Percentiles rank a stretch among this genome's conserved stretches.
These are phyloP conservation scores for Diversispora epigaea DNA, from an alignment of 192 early-diverging fungal species.

Conservation along the genomic window DNA sequence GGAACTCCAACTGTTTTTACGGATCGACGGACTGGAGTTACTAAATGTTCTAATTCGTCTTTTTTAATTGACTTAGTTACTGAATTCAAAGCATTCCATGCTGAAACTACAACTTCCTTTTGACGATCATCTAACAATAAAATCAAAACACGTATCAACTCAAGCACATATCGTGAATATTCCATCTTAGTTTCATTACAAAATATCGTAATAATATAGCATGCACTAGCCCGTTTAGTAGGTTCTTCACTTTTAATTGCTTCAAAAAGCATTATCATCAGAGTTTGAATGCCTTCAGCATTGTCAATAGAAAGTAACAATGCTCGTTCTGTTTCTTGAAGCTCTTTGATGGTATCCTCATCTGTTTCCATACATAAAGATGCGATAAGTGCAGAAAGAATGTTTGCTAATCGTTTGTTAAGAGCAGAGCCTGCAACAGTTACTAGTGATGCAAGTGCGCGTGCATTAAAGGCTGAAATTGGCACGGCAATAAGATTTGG, in stretches of 20 bases:
- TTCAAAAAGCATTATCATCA: slow-evolving; percentile 81
- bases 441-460: slow-evolving; percentile 83
- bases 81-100: slow-evolving; percentile 80
- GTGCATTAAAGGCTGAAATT: slow-evolving; percentile 89
- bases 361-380: slow-evolving; percentile 70
- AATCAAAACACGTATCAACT: slow-evolving; percentile 80
- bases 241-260: slow-evolving; percentile 60
- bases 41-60: slow-evolving; percentile 83
- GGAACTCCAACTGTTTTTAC: slow-evolving; percentile 58
- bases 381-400: slow-evolving; percentile 80
- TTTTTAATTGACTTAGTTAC: slow-evolving; percentile 81
- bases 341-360: slow-evolving; percentile 60
- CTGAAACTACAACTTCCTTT: slow-evolving; percentile 61
- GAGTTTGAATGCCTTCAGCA: slow-evolving; percentile 74
- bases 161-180: slow-evolving; percentile 65
- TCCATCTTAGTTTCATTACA: slow-evolving; percentile 62
- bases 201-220: slow-evolving; percentile 64
- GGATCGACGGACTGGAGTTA: slow-evolving; percentile 64
- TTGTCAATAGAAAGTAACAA: slow-evolving; percentile 76
- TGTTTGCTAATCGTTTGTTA: slow-evolving; percentile 76
- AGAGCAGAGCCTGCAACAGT: slow-evolving; percentile 86
- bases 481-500: slow-evolving; percentile 89
- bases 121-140: slow-evolving; percentile 65
- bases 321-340: slow-evolving; percentile 71
- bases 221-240: slow-evolving; percentile 54